Conservation (phyloP, 352 stramenopile genomes). For the Poterioochromonas sp. region DNA sequence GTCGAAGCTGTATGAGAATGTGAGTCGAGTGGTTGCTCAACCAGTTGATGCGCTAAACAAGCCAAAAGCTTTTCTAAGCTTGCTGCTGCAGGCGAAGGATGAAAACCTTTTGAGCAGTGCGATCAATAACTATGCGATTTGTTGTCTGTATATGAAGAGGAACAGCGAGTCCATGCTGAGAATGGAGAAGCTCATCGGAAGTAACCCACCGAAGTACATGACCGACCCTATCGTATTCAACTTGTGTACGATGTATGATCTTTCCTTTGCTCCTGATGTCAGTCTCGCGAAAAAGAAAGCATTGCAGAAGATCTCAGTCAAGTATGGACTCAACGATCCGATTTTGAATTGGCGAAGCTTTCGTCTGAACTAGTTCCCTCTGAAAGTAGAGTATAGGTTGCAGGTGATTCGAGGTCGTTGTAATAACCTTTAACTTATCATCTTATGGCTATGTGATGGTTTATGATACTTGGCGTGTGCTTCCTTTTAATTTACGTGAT, state of each 20-base stretch:
- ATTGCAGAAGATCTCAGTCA: constrained; percentile 1
- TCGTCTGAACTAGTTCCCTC: no score
- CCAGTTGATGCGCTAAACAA: background rate
- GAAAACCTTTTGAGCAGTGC: background rate
- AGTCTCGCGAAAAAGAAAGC: background rate
- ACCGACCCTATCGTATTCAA: constrained; percentile 28
- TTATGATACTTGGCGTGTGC: no score
- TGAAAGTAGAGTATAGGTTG: no score
- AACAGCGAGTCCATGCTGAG: background rate
- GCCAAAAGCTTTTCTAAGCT: background rate
- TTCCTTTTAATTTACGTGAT: no score
- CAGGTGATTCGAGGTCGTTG: no score
- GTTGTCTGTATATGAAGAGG: background rate
- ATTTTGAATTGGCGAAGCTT: constrained; percentile 14
- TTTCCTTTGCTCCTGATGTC: constrained; percentile 1
- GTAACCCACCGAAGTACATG: background rate
- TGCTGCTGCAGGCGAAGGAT: background rate
- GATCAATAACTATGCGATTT: constrained; percentile 20
- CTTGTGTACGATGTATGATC: constrained; percentile 27
- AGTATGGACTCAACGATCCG: background rate
- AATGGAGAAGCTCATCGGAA: background rate
- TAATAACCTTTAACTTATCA: no score
- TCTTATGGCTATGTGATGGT: no score
- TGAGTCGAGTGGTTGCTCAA: background rate
- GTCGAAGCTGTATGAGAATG: no score